phyloP scores from a whole-genome alignment of 2,329 filamentous ascomycete species.

The Alternaria incomplexa region DNA sequence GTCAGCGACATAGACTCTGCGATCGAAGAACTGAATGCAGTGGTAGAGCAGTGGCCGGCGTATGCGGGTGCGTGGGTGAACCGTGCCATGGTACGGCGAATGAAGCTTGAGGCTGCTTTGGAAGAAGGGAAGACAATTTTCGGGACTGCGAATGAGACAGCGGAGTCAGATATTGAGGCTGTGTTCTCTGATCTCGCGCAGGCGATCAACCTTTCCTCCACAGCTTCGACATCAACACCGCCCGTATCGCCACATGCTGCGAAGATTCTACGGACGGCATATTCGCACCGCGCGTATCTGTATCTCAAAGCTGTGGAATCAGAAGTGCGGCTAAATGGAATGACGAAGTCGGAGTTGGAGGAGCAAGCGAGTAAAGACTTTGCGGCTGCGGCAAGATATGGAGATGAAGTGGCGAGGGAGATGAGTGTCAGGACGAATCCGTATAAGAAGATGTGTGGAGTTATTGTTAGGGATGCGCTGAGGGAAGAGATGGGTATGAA shows the following conservation, averaged over 20 bases:
- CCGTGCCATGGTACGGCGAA: slow-evolving; percentile 69
- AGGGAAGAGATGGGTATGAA: slow-evolving; percentile 53
- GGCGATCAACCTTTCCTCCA: slow-evolving; percentile 63
- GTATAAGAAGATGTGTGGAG: slow-evolving; percentile 67
- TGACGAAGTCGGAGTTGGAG: slow-evolving; percentile 54
- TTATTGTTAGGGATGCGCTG: slow-evolving; percentile 66
- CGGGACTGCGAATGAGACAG: slow-evolving; percentile 8
- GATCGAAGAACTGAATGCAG: slow-evolving; percentile 54
- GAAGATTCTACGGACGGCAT: slow-evolving; percentile 70
- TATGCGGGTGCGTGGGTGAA: slow-evolving; percentile 80
- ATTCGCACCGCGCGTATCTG: slow-evolving; percentile 70
- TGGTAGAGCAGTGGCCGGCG: slow-evolving; percentile 64
- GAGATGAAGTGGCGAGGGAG: slow-evolving; percentile 62
- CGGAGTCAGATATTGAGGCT: slow-evolving; percentile 10
- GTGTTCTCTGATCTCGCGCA: slow-evolving; percentile 46
- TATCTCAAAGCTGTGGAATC: slow-evolving; percentile 49
- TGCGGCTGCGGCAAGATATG: slow-evolving; percentile 60
- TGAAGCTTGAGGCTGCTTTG: slow-evolving; percentile 57
- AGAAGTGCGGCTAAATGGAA: slow-evolving; percentile 40
- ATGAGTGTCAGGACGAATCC: slow-evolving; percentile 67
- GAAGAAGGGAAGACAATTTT: slow-evolving; percentile 18
- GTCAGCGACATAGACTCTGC: slow-evolving; percentile 20
- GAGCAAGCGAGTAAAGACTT: slow-evolving; percentile 64
- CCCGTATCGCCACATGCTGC: slow-evolving; percentile 67
- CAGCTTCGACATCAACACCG: slow-evolving; percentile 49